A percentile compares a stretch with the other conserved stretches of the same genome.
phyloP scores from a whole-genome alignment of 1,139 yeast genomes.

The Pneumocystis jirovecii region DNA sequence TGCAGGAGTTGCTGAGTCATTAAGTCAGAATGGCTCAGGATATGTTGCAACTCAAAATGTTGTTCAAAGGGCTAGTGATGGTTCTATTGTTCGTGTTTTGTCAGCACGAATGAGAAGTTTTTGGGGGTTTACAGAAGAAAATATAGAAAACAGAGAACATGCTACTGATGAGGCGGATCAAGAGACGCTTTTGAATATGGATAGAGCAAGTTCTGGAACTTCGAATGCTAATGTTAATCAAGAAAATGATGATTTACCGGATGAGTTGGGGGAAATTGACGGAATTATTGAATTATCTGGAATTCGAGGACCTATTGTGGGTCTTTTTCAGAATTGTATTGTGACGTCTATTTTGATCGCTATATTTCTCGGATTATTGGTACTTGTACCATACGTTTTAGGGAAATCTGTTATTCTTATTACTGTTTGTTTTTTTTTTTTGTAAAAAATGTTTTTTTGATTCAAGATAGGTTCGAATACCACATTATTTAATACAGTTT shows the following conservation, averaged over 20 bases:
- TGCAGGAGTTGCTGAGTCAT: not conserved
- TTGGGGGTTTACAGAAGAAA: not conserved
- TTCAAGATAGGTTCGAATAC: not conserved
- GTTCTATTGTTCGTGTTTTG: not conserved
- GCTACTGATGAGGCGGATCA: not conserved
- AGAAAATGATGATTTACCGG: not conserved
- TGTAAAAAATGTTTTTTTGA: constrained; percentile 1
- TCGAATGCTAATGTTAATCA: not conserved
- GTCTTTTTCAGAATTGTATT: constrained; percentile 16
- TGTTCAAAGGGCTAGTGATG: not conserved
- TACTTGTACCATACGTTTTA: constrained; percentile 19
- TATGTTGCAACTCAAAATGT: not conserved
- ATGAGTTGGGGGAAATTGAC: not conserved
- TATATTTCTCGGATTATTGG: constrained; percentile 13
- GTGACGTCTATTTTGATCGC: constrained; percentile 16
- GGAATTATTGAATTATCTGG: constrained; percentile 14
- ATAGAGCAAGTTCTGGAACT: not conserved
- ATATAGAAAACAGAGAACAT: not conserved
- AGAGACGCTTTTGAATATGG: not conserved
- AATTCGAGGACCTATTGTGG: constrained; percentile 21
- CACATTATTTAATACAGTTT: not conserved
- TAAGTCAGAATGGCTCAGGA: not conserved
- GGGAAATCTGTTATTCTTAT: constrained; percentile 18
- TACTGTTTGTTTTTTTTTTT: constrained; percentile 2
- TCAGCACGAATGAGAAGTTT: not conserved